Evolutionary conservation across 139 green algal species (phyloP), one percentile per base, ranked within the genome.

Genomic region (Spirogloea muscicola): DNA sequence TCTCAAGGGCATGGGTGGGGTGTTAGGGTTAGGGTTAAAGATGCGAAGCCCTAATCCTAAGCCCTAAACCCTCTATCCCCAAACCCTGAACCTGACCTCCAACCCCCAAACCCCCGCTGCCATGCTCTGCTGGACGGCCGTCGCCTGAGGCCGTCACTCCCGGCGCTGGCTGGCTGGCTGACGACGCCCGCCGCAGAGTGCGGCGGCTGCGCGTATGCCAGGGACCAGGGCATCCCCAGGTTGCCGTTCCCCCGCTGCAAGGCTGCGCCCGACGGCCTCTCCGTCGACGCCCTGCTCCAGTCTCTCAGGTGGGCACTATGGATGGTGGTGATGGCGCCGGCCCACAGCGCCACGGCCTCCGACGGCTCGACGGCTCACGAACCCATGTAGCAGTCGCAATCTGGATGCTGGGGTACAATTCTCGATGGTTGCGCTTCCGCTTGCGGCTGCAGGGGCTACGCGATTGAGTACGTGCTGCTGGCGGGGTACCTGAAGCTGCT

Each of bases 401-500:
- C 13, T 29, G 13, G 16, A 57, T n/a, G 16, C 10, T n/a, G 16
- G 16, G 16, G 16, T 44, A 10, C 34, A n/a, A 21, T 55, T 55
- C 46, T 55, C 21, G n/a, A 21, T 27, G 25, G 49, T 67, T n/a
- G 37, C 49, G 42, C 49, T 44, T n/a, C 6, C 62, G 34, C 44
- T 57, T 3, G 78, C 3, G 51, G 49, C 9, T 72, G 91, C 3
- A 84, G 34, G 3, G 2, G 84, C 37, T 44, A 83, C 21, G 31
- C 21, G 0, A 84, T 91, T 5, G 87, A 96, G 31, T 91, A 80
- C 55, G 87, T 98, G 0, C 38, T 96, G 0, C 87, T 98, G 7
- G 94, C 94, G n/a, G 94, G 94, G 18, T 98, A 95, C 79, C 73
- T 98, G 1, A 97, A 96, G 88, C 88, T 97, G 21, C 87, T 98